Percentiles rank a stretch among this genome's conserved stretches.
Conservation (phyloP, 2,329 filamentous ascomycete genomes). For the Metarhizium sp. region DNA sequence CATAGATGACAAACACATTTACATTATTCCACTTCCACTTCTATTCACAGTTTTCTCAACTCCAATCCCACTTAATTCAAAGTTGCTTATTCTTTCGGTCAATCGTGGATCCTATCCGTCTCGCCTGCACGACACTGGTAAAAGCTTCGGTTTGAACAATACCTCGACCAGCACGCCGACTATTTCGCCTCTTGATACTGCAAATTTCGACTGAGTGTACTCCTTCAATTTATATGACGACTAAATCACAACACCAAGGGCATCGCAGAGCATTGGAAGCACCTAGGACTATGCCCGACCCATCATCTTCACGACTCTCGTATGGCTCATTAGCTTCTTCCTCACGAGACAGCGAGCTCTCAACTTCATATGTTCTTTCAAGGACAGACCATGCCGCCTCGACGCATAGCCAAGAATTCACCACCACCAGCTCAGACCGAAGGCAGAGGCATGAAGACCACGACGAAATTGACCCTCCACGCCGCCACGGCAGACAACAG, state of each 20-base stretch:
- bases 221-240: background rate
- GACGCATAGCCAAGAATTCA: background rate
- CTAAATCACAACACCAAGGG: background rate
- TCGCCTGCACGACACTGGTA: background rate
- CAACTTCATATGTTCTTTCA: constrained; percentile 2
- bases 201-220: background rate
- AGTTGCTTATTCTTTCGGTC: background rate
- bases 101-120: background rate
- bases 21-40: too few species aligned
- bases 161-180: background rate
- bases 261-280: background rate
- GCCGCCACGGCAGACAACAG: background rate
- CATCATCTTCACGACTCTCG: background rate
- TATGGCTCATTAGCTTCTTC: constrained; percentile 1
- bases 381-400: background rate
- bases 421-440: background rate
- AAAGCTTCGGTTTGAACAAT: background rate
- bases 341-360: constrained; percentile 1
- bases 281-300: background rate
- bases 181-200: background rate
- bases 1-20: background rate
- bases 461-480: background rate
- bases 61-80: background rate
- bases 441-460: background rate
- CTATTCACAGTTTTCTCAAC: background rate